A percentile compares a stretch with the other conserved stretches of the same genome.
Evolutionary conservation across 164 flowering plant genomes (phyloP).

Genomic region (Sextonia rubra): DNA sequence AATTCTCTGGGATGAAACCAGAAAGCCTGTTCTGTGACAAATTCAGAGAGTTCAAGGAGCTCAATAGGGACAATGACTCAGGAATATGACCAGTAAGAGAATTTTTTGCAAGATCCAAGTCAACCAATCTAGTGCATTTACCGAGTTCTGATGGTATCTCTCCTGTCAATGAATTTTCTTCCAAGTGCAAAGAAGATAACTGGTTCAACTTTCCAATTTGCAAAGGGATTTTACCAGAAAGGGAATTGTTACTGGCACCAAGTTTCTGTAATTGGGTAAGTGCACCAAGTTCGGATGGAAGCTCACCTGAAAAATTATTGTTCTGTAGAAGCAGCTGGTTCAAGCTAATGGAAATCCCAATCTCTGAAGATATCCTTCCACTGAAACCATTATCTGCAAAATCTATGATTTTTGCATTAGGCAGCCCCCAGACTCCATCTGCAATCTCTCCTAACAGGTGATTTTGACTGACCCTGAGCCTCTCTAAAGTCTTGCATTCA

Average conservation of each 20-base stretch:
- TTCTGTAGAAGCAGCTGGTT: slow-evolving; percentile 52
- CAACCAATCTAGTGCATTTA: slow-evolving; percentile 53
- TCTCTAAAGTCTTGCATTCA: slow-evolving; percentile 59
- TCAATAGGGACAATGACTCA: slow-evolving; percentile 32
- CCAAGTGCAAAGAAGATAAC: slow-evolving; percentile 61
- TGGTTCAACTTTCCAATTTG: slow-evolving; percentile 49
- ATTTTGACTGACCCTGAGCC: slow-evolving; percentile 67
- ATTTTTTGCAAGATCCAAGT: slow-evolving; percentile 70
- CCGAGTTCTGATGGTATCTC: slow-evolving; percentile 62
- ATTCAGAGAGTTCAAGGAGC: slow-evolving; percentile 80
- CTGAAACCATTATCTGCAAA: slow-evolving; percentile 59
- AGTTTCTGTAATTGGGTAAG: slow-evolving; percentile 52
- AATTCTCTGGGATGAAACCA: slow-evolving; percentile 56
- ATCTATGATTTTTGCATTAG: slow-evolving; percentile 59
- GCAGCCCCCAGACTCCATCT: slow-evolving; percentile 72
- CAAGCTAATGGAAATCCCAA: slow-evolving; percentile 53
- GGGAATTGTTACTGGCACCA: slow-evolving; percentile 41
- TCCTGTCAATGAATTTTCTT: slow-evolving; percentile 55
- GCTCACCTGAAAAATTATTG: slow-evolving; percentile 65
- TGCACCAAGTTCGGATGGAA: slow-evolving; percentile 60
- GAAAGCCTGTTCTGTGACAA: slow-evolving; percentile 61
- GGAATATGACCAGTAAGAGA: slow-evolving; percentile 64
- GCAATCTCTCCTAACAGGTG: slow-evolving; percentile 54
- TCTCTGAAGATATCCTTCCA: slow-evolving; percentile 53
- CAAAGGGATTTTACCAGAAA: slow-evolving; percentile 62